Percentiles rank a stretch among this genome's conserved stretches.
Conservation (phyloP, 2,329 filamentous ascomycete genomes). For the Fusarium sp. region DNA sequence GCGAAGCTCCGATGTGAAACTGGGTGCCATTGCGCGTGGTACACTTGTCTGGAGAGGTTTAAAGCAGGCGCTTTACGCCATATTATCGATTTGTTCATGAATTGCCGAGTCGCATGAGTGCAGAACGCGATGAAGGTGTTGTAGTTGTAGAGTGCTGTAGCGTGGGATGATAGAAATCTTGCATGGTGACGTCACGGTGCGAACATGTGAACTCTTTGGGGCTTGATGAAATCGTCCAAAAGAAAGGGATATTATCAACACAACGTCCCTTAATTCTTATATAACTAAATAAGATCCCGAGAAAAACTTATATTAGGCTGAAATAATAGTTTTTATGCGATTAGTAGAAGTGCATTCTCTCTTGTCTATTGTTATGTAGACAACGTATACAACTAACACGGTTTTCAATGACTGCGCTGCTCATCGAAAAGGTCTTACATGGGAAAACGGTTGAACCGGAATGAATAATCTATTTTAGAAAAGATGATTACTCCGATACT, state of each 20-base stretch:
- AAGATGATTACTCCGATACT: no score
- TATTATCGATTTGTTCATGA: slow-evolving; percentile 34
- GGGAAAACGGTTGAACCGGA: neutral
- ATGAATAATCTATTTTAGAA: neutral
- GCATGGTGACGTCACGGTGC: slow-evolving; percentile 38
- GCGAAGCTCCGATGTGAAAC: slow-evolving; percentile 24
- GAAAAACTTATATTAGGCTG: neutral
- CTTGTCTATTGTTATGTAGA: neutral
- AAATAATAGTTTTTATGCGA: neutral
- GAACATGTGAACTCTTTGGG: slow-evolving; percentile 4
- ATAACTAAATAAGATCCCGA: neutral
- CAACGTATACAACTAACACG: neutral
- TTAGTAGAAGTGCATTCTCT: neutral
- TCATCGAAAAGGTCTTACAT: no score
- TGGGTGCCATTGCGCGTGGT: slow-evolving; percentile 8
- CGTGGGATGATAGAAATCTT: neutral
- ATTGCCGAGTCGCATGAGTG: slow-evolving; percentile 24
- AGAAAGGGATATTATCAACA: neutral
- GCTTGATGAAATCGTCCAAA: neutral
- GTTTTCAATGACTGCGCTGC: neutral
- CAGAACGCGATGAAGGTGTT: neutral
- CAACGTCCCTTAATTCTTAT: no score
- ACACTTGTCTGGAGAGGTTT: neutral
- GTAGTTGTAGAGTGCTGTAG: neutral
- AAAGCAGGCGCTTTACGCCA: slow-evolving; percentile 25